These are phyloP conservation scores for Septoria linicola DNA, from an alignment of 2,329 filamentous ascomycete genomes.

Conservation along the genomic window DNA sequence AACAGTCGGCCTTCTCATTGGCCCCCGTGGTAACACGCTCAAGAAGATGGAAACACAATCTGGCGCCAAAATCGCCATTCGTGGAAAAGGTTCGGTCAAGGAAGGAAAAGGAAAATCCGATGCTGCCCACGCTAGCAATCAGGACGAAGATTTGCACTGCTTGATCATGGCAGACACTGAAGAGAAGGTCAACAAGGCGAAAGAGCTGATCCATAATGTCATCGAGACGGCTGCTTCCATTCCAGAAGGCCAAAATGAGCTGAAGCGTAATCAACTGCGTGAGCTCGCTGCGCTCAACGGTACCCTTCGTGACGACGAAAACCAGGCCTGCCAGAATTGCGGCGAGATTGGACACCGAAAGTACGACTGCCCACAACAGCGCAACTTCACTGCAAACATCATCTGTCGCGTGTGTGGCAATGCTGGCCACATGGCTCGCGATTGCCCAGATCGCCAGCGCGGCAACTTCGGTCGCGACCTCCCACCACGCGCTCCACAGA, in stretches of 20 bases:
- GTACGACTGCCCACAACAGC: slow-evolving; percentile 95
- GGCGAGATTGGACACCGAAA: slow-evolving; percentile 98
- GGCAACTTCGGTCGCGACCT: slow-evolving; percentile 89
- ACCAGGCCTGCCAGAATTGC: slow-evolving; percentile 98
- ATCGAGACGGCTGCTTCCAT: slow-evolving; percentile 99
- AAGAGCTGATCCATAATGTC: slow-evolving; percentile 96
- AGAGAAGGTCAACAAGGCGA: slow-evolving; percentile 99
- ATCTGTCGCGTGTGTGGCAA: slow-evolving; percentile 98
- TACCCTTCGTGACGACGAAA: slow-evolving; percentile 97
- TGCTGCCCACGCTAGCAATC: slow-evolving; percentile 98
- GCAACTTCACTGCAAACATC: slow-evolving; percentile 98
- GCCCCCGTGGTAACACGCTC: slow-evolving; percentile 97
- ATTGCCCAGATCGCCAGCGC: slow-evolving; percentile 91
- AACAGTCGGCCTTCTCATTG: slow-evolving; percentile 99
- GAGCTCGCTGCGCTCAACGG: slow-evolving; percentile 97
- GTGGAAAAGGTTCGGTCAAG: slow-evolving; percentile 98
- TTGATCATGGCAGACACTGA: slow-evolving; percentile 99
- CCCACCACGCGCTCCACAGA: slow-evolving; percentile 56
- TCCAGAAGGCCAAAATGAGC: slow-evolving; percentile 96
- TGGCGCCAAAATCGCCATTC: slow-evolving; percentile 96
- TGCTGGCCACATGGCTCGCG: slow-evolving; percentile 95
- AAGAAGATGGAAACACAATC: slow-evolving; percentile 99
- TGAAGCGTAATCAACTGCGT: slow-evolving; percentile 97
- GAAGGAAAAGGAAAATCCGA: slow-evolving; percentile 99
- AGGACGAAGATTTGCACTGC: slow-evolving; percentile 98